Conservation (phyloP, 2,329 filamentous ascomycete species). For the Beauveria medogensis region DNA sequence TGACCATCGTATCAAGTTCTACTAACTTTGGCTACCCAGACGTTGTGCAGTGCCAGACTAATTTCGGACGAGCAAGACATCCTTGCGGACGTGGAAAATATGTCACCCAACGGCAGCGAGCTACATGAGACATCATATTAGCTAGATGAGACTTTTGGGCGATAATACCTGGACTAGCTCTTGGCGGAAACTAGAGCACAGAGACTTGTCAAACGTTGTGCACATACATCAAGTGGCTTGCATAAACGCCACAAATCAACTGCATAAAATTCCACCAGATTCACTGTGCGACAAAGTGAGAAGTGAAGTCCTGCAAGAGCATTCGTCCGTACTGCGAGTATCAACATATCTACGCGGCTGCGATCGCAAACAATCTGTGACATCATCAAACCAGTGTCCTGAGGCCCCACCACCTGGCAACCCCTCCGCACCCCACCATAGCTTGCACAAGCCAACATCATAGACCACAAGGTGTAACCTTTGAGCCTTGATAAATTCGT, state of each 20-base stretch:
- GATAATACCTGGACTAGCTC: no score
- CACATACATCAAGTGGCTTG: neutral
- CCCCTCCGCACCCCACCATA: conserved; percentile 9
- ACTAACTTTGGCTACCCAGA: neutral
- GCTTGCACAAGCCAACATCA: conserved; percentile 1
- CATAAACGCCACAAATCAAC: neutral
- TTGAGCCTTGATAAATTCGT: neutral
- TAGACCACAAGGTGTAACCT: neutral
- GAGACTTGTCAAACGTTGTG: neutral
- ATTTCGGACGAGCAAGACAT: no score
- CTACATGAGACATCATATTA: no score
- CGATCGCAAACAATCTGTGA: neutral
- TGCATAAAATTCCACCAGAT: no score
- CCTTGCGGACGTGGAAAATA: no score
- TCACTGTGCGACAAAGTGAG: neutral
- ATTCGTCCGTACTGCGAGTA: neutral
- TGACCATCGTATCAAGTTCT: neutral
- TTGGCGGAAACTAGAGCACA: no score
- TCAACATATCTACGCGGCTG: neutral
- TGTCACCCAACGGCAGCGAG: no score
- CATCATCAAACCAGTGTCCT: neutral
- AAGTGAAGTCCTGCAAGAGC: neutral
- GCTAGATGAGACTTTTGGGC: no score
- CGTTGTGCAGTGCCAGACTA: neutral
- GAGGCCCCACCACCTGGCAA: neutral